Base-by-base conservation (phyloP, 2,329 filamentous ascomycete genomes). In the Metarhizium guizhouense region DNA sequence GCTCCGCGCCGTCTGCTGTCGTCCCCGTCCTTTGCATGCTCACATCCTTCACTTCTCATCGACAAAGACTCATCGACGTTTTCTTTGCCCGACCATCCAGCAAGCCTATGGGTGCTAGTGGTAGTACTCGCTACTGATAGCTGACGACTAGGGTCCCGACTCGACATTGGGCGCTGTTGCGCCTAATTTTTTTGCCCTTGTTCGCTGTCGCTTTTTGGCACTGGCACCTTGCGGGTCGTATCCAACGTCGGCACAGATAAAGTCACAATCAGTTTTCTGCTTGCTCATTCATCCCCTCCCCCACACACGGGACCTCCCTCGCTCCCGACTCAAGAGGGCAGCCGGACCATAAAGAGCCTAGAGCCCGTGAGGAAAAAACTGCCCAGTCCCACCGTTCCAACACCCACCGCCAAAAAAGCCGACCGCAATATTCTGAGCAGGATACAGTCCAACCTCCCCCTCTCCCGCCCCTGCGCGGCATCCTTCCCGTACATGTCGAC, bases 221-320 rank as follows among this genome's bases (percentile, higher is more conserved):
- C 25, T 30, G 45, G 4, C 25, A 8, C 20, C 45, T 30, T 48
- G 25, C 42, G 42, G 25, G 25, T 25, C 25, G 25, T 25, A 25
- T 25, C 25, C 25, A 25, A 25, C 25, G 25, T 25, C 25, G 25
- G 25, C 25, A 25, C 25, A 45, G 42, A 16, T 11, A 18, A 45
- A 45, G 18, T 6, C n/a, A 10, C 42, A 10, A 18, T 25, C 25
- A 25, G 14, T 45, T 16, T 6, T 4, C 30, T 48, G 20, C 8
- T 48, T 16, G 45, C 25, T 32, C 47, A 30, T 18, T 36, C 20
- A 25, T 38, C 32, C 43, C 50, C 32, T 45, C 43, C 52, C 47
- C 55, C 55, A 54, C 55, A 57, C 48, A 52, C 52, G 52, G 42
- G 40, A 43, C 50, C 55, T 57, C 52, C 48, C 55, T 56, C 55